phyloP scores from a whole-genome alignment of 2,329 filamentous ascomycete genomes.

The Pseudocercospora pini-densiflorae region DNA sequence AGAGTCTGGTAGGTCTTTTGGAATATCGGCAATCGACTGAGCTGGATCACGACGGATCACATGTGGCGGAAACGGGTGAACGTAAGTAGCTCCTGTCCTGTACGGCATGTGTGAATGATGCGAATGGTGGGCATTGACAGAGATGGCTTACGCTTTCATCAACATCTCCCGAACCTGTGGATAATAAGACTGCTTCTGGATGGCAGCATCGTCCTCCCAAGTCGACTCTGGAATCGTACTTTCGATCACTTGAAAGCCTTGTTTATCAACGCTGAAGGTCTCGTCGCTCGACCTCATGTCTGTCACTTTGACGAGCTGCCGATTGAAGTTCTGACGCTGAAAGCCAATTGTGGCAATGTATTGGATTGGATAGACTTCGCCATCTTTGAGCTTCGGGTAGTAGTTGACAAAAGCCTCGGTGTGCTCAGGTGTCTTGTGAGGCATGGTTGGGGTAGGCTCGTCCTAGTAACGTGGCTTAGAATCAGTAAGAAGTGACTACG shows the following conservation, averaged over 20 bases:
- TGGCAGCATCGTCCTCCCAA: neutral
- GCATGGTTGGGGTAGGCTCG: neutral
- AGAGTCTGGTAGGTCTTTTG: slow-evolving; percentile 9
- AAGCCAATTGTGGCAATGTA: slow-evolving; percentile 9
- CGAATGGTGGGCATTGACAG: neutral
- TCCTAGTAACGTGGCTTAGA: neutral
- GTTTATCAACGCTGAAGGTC: slow-evolving; percentile 8
- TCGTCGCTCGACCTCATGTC: slow-evolving; percentile 11
- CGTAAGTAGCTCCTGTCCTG: slow-evolving; percentile 12
- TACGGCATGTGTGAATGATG: neutral
- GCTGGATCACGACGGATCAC: slow-evolving; percentile 7
- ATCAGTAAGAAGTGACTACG: no score
- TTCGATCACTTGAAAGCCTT: slow-evolving; percentile 16
- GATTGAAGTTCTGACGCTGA: slow-evolving; percentile 6
- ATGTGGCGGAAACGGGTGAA: slow-evolving; percentile 9
- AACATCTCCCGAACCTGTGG: slow-evolving; percentile 14
- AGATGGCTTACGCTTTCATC: slow-evolving; percentile 10
- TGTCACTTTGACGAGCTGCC: slow-evolving; percentile 9
- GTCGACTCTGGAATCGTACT: neutral
- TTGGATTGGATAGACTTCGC: neutral
- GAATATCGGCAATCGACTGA: neutral
- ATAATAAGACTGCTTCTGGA: slow-evolving; percentile 1
- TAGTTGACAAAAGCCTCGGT: slow-evolving; percentile 15
- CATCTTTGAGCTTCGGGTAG: slow-evolving; percentile 8
- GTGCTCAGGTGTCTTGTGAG: slow-evolving; percentile 11